Evolutionary conservation across 2,329 filamentous ascomycete genomes (phyloP).

Genomic region (Paramyrothecium roridum): DNA sequence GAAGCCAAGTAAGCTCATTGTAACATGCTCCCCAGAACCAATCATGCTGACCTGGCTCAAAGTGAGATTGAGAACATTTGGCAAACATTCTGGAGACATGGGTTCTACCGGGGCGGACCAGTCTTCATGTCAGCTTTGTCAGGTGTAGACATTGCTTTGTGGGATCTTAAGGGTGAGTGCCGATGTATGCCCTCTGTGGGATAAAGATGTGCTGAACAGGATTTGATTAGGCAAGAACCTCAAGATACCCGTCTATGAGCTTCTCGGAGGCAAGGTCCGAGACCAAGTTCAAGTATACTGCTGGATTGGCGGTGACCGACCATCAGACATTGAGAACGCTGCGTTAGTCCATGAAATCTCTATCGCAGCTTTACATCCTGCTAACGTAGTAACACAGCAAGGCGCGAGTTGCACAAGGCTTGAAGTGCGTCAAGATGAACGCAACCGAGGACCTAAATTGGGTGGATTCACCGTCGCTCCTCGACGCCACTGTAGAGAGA

Average conservation of each 20-base stretch:
- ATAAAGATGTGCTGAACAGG: neutral
- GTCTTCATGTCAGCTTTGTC: conserved; percentile 74
- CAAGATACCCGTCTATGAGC: conserved; percentile 64
- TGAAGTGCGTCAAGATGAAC: conserved; percentile 70
- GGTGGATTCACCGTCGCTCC: conserved; percentile 63
- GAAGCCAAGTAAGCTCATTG: conserved; percentile 58
- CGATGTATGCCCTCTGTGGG: too few species aligned
- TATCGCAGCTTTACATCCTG: neutral
- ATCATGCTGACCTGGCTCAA: neutral
- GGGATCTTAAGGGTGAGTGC: conserved; percentile 60
- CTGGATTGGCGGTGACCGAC: conserved; percentile 72
- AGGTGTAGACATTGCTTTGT: conserved; percentile 72
- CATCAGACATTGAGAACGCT: conserved; percentile 57
- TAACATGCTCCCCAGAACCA: neutral
- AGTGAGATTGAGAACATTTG: conserved; percentile 75
- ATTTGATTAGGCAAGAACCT: conserved; percentile 22
- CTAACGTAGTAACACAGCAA: conserved; percentile 17
- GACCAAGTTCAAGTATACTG: conserved; percentile 66
- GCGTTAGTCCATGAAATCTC: conserved; percentile 37
- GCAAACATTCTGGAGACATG: conserved; percentile 65
- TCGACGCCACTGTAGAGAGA: conserved; percentile 61
- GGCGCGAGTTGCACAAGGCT: conserved; percentile 56
- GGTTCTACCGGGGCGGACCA: conserved; percentile 72
- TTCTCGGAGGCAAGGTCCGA: conserved; percentile 69
- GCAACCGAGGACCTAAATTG: conserved; percentile 69